Evolutionary conservation across 805 yeast species (phyloP).

Genomic region (Suhomyces sp.): DNA sequence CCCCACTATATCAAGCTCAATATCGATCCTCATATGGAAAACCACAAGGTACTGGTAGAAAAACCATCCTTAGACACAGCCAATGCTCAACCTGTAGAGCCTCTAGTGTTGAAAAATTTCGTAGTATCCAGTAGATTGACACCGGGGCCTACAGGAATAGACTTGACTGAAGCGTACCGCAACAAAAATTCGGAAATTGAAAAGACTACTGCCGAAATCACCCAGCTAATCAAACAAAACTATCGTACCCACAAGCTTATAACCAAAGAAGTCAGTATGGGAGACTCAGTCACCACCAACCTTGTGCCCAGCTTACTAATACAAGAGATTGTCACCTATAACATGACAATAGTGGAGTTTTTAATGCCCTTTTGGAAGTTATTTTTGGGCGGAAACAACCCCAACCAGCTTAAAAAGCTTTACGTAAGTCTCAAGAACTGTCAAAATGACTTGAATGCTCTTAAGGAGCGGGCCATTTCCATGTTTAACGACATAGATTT

Average conservation of each 20-base stretch:
- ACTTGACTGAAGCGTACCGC: conserved; percentile 29
- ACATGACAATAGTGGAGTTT: conserved; percentile 41
- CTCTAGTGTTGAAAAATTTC: conserved; percentile 15
- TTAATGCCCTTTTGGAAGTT: conserved; percentile 44
- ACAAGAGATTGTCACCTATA: conserved; percentile 36
- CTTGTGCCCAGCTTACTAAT: conserved; percentile 31
- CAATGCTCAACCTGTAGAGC: conserved; percentile 14
- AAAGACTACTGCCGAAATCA: conserved; percentile 44
- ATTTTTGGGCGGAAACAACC: conserved; percentile 34
- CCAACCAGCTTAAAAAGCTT: conserved; percentile 37
- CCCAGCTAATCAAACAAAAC: conserved; percentile 48
- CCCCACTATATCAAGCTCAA: conserved; percentile 54
- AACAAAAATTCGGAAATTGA: conserved; percentile 34
- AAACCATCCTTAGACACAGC: not conserved
- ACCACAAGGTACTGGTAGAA: conserved; percentile 16
- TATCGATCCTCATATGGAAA: conserved; percentile 24
- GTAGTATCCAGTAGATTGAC: conserved; percentile 16
- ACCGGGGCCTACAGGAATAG: conserved; percentile 16
- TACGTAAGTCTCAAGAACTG: conserved; percentile 36
- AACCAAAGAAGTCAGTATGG: conserved; percentile 11
- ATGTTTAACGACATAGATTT: conserved; percentile 13
- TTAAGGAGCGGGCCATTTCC: conserved; percentile 22
- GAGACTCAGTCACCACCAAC: conserved; percentile 19
- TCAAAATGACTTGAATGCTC: conserved; percentile 24
- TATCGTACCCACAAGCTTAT: conserved; percentile 50